phyloP scores from a whole-genome alignment of 192 early-diverging fungal species.

The Entophlyctis helioformis region DNA sequence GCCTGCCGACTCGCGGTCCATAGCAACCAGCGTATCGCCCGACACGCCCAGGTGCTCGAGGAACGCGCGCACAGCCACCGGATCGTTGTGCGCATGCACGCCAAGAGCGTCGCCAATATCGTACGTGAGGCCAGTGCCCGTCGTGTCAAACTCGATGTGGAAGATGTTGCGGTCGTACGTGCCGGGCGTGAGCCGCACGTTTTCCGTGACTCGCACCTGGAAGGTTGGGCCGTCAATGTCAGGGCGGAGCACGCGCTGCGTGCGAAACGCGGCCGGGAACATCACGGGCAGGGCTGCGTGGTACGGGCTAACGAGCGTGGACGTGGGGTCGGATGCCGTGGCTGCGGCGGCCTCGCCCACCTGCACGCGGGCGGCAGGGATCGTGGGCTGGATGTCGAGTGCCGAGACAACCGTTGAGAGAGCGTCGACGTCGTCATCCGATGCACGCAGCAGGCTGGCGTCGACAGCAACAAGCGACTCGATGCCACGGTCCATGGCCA shows the following conservation, averaged over 20 bases:
- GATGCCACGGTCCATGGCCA: conserved; percentile 19
- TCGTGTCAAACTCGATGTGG: conserved; percentile 90
- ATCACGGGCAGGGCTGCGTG: conserved; percentile 48
- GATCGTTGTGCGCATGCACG: conserved; percentile 83
- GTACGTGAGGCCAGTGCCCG: conserved; percentile 67
- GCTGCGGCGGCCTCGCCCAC: conserved; percentile 20
- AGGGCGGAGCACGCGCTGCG: conserved; percentile 37
- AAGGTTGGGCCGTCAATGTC: conserved; percentile 55
- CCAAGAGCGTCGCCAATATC: conserved; percentile 90
- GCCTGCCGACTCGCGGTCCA: conserved; percentile 42
- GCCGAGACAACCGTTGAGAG: conserved; percentile 11
- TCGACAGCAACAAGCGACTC: conserved; percentile 6
- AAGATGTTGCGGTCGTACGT: conserved; percentile 92
- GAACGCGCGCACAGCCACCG: conserved; percentile 57
- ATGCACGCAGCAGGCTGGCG: not conserved
- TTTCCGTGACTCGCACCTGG: conserved; percentile 55
- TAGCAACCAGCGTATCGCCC: conserved; percentile 46
- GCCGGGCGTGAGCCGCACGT: conserved; percentile 73
- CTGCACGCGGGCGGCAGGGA: conserved; percentile 15
- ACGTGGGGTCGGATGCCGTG: conserved; percentile 3
- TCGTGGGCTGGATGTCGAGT: conserved; percentile 8
- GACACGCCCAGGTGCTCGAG: conserved; percentile 61
- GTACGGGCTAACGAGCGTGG: conserved; percentile 30
- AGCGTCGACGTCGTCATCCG: conserved; percentile 2
- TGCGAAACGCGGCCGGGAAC: conserved; percentile 59